Evolutionary conservation across 129 eudicot genomes (phyloP), one percentile per base, ranked within the genome.

Genomic region (Flaveria ramosissima): DNA sequence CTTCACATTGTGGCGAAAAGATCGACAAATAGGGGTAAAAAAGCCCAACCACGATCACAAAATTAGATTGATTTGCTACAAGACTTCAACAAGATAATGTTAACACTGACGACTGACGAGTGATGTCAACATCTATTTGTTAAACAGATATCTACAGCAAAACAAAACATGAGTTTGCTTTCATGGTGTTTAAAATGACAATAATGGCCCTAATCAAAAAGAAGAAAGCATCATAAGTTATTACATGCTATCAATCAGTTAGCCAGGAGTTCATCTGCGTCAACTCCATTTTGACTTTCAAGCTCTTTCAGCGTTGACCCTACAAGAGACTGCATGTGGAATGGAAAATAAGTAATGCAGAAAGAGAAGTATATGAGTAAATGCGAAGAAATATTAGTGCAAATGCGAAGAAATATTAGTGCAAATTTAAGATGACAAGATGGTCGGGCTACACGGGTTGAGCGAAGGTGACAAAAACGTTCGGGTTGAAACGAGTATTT

Each of bases 241-340:
- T 56, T 67, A 56, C 69, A 77, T 15, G 71, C 30, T 74, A 59
- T 39, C 11, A 11, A 42, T 14, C 57, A 52, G 66, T 83, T 83
- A 21, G 72, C 42, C 51, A 76, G 50, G 45, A 76, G 59, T 61
- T 62, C 55, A 27, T 76, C 83, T 23, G 80, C 7, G 77, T 68
- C 88, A 73, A 82, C 70, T 23, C 72, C 86, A 75, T 80, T 70
- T 65, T 70, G 78, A 76, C 47, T 57, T 10, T 80, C 88, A 20
- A 88, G 32, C 76, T 88, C 92, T 61, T 68, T 76, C 73, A 79
- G 51, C n/a, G 88, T 77, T 71, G 92, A 79, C 24, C 88, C 84
- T 23, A 86, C 86, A 80, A 90, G 83, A 74, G 81, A 75, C 96
- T 90, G 90, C 79, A 82, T 79, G 27, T 39, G 70, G 30, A 65